Percentiles rank a stretch among this genome's conserved stretches.
phyloP scores from a whole-genome alignment of 2,329 filamentous ascomycete species.

The Uncinocarpus reesii region DNA sequence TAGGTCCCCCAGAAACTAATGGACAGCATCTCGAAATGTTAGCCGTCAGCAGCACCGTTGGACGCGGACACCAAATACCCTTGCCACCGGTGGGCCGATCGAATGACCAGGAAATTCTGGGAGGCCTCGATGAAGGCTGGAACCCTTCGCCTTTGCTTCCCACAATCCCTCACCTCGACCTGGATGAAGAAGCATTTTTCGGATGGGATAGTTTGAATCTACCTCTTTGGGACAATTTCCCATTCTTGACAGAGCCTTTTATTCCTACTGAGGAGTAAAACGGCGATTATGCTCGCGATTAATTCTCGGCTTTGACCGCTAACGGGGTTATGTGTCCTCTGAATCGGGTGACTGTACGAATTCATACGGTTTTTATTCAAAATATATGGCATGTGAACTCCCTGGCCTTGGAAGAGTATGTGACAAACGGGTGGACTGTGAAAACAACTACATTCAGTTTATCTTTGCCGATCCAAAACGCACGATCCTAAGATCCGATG shows the following conservation, averaged over 20 bases:
- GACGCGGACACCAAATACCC: neutral
- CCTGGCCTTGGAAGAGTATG: too few relatives aligned
- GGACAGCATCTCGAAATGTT: slow-evolving; percentile 1
- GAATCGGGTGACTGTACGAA: too few relatives aligned
- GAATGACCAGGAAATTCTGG: neutral
- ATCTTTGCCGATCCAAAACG: too few relatives aligned
- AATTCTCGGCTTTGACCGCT: neutral
- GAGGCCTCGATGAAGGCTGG: neutral
- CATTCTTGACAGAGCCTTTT: slow-evolving; percentile 18
- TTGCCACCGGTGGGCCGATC: too few relatives aligned
- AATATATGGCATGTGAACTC: too few relatives aligned
- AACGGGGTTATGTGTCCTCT: neutral
- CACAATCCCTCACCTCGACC: neutral
- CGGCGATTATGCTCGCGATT: neutral
- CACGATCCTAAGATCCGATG: too few relatives aligned
- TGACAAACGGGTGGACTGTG: too few relatives aligned
- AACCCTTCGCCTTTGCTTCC: neutral
- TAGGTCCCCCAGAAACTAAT: slow-evolving; percentile 19
- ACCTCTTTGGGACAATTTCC: slow-evolving; percentile 30
- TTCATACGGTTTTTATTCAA: too few relatives aligned
- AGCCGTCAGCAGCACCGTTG: neutral
- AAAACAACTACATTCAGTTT: too few relatives aligned
- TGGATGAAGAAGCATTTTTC: slow-evolving; percentile 19
- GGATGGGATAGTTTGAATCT: slow-evolving; percentile 30
- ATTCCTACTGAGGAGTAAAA: neutral